Evolutionary conservation across 2,329 filamentous ascomycete species (phyloP), one percentile per base, ranked within the genome.

Genomic region (Capronia coronata): DNA sequence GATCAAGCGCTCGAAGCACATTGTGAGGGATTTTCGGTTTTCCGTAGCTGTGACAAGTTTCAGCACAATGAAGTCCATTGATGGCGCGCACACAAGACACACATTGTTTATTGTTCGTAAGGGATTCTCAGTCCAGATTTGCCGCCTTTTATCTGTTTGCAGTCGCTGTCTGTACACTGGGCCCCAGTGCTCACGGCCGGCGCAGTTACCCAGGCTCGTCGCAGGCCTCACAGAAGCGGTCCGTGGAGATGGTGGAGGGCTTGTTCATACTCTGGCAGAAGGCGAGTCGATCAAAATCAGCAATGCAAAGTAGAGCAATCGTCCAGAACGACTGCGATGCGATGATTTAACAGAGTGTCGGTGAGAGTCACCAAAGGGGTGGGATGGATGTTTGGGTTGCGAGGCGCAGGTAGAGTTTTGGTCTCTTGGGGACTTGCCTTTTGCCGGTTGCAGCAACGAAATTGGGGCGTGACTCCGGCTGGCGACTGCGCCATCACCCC

Each of bases 261-360:
- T 59, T 59, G 59, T 61, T 61, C 59, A 61, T 61, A 59, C 52
- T 59, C 59, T 59, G 54, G 56, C 51, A 51, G 51, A 47, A 23
- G 11, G 32, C 22, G 40, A 49, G 8, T 22, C 19, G 25, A 19
- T 27, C 47, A 18, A 48, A 18, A 39, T 41, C 19, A 32, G 30
- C 13, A 8, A 34, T 40, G 27, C 19, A 27, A 27, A 42, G 30
- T 16, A 25, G 43, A 49, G 32, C 54, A 51, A 49, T 51, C 51
- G 48, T 54, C 54, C 51, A 25, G 45, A 27, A 54, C 44, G 48
- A 56, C 35, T 51, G 51, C 51, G 22, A 54, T 13, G 37, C 43
- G 35, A 10, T n/a, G 41, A 19, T 37, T 37, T 6, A 34, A 51
- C 25, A 34, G 25, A 25, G 25, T 46, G 29, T 46, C 27, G 45